A percentile compares a stretch with the other conserved stretches of the same genome.
Conservation (phyloP, 1,284 basidiomycete genomes). For the Fomitopsis betulina region DNA sequence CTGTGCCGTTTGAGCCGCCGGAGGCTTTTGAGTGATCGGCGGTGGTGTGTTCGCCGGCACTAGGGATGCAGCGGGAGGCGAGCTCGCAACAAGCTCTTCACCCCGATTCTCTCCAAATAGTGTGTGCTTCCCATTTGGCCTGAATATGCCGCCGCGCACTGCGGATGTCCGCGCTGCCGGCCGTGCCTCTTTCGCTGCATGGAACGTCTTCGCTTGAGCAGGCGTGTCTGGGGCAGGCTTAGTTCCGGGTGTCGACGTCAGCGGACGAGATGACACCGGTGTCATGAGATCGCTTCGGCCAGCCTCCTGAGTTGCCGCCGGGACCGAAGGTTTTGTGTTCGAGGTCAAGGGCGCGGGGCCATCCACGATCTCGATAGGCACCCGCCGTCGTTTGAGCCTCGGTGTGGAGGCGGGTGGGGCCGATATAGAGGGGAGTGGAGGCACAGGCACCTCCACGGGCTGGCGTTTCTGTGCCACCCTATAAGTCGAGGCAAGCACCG, state of each 20-base stretch:
- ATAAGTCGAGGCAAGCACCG: neutral
- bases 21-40: neutral
- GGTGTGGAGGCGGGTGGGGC: conserved; percentile 8
- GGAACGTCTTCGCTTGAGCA: conserved; percentile 35
- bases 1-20: neutral
- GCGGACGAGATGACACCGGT: conserved; percentile 29
- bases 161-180: conserved; percentile 27
- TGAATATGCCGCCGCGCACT: conserved; percentile 26
- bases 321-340: neutral
- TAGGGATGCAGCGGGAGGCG: neutral
- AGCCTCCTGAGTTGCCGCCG: conserved; percentile 1
- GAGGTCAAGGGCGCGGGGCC: conserved; percentile 9
- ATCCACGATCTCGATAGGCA: conserved; percentile 69
- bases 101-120: conserved; percentile 11
- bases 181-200: conserved; percentile 50
- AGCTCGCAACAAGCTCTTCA: neutral
- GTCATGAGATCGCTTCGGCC: conserved; percentile 25
- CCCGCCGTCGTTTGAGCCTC: conserved; percentile 43
- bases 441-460: conserved; percentile 15
- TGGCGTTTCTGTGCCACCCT: neutral
- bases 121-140: conserved; percentile 21
- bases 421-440: conserved; percentile 7
- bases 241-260: conserved; percentile 9
- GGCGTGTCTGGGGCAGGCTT: conserved; percentile 9
- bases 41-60: neutral